Percentiles rank a stretch among this genome's conserved stretches.
These are phyloP conservation scores for Bipolaris gigantea DNA, from an alignment of 2,329 filamentous ascomycete genomes.

Conservation along the genomic window DNA sequence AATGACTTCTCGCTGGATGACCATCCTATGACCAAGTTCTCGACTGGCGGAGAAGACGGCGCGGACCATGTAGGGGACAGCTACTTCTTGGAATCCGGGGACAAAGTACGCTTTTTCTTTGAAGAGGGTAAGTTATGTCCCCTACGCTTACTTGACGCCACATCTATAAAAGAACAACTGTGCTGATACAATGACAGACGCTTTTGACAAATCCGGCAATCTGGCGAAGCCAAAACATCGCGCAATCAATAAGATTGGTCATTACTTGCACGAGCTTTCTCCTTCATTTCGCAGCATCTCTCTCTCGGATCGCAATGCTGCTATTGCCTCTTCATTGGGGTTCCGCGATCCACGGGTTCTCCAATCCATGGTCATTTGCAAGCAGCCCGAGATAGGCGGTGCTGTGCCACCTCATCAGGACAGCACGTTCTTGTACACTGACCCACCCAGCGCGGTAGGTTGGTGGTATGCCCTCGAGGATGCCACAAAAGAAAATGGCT, in stretches of 20 bases:
- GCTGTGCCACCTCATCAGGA: slow-evolving; percentile 92
- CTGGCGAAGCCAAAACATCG: slow-evolving; percentile 77
- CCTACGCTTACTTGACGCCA: not conserved
- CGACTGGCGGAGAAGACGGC: slow-evolving; percentile 71
- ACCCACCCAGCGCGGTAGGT: slow-evolving; percentile 84
- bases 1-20: slow-evolving; percentile 73
- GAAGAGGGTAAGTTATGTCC: slow-evolving; percentile 63
- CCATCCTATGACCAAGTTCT: slow-evolving; percentile 93
- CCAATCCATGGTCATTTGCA: slow-evolving; percentile 98
- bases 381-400: slow-evolving; percentile 93
- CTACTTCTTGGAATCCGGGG: slow-evolving; percentile 88
- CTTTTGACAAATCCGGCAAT: slow-evolving; percentile 67
- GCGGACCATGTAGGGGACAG: slow-evolving; percentile 85
- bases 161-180: not conserved
- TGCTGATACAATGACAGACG: slow-evolving; percentile 56
- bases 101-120: slow-evolving; percentile 96
- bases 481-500: slow-evolving; percentile 82
- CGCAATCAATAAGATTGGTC: slow-evolving; percentile 74
- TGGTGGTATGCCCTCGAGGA: slow-evolving; percentile 99
- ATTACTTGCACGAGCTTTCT: slow-evolving; percentile 53
- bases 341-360: slow-evolving; percentile 76
- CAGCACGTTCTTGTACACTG: slow-evolving; percentile 87
- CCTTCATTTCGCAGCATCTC: slow-evolving; percentile 55
- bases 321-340: slow-evolving; percentile 70
- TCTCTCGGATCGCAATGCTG: slow-evolving; percentile 58